Evolutionary conservation across 1,284 basidiomycete species (phyloP).

Genomic region (Ganoderma sinense): DNA sequence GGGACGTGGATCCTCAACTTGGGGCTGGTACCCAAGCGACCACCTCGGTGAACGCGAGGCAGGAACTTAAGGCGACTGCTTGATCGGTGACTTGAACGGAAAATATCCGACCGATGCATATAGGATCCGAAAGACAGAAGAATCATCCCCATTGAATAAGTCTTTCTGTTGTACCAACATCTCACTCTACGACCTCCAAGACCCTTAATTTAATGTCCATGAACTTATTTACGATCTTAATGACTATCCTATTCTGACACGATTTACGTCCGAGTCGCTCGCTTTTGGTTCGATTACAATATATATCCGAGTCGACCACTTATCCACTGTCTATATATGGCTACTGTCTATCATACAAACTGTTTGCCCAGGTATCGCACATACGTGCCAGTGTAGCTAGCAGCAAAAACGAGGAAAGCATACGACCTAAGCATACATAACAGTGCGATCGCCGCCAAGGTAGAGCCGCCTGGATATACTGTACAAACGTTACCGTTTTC

Average conservation of each 20-base stretch:
- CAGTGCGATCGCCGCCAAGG: background rate
- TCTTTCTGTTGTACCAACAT: background rate
- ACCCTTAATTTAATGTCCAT: background rate
- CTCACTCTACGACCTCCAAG: no score
- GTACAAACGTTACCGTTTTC: background rate
- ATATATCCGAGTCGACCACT: background rate
- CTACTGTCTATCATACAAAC: background rate
- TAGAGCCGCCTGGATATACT: background rate
- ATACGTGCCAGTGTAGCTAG: background rate
- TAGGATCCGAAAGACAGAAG: background rate
- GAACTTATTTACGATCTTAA: background rate
- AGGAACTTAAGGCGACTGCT: background rate
- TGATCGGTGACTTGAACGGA: background rate
- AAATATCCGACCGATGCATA: background rate
- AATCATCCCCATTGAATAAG: background rate
- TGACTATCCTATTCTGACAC: background rate
- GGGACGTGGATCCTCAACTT: slow-evolving; percentile 45
- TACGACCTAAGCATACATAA: slow-evolving; percentile 2
- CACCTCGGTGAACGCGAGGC: background rate
- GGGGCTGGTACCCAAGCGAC: slow-evolving; percentile 14
- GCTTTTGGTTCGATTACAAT: background rate
- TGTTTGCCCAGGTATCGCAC: background rate
- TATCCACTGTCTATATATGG: background rate
- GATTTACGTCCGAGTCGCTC: no score
- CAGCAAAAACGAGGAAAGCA: background rate